These are phyloP conservation scores for Fusarium mangiferae DNA, from an alignment of 2,329 filamentous ascomycete genomes.

Conservation along the genomic window DNA sequence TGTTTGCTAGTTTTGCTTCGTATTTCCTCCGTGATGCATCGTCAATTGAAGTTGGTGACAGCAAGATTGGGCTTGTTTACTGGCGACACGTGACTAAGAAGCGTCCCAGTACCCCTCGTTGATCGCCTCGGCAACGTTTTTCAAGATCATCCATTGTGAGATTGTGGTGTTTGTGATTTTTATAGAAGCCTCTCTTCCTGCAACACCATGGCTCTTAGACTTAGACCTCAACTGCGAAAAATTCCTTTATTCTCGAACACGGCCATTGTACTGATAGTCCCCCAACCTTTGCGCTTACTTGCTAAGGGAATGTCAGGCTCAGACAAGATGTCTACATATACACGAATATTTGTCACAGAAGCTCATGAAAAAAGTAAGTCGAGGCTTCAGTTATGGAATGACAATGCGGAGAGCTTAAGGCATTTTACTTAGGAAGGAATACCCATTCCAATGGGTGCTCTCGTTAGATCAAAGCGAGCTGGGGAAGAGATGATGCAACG, in stretches of 20 bases:
- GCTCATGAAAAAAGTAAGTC: neutral
- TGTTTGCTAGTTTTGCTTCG: neutral
- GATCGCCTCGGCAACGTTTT: neutral
- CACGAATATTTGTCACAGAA: slow-evolving; percentile 24
- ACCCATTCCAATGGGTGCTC: slow-evolving; percentile 25
- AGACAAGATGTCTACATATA: slow-evolving; percentile 13
- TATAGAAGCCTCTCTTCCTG: neutral
- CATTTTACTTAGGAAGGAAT: slow-evolving; percentile 39
- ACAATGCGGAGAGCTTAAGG: neutral
- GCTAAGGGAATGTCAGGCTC: neutral
- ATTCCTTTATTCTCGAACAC: neutral
- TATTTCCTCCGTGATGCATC: too few relatives aligned
- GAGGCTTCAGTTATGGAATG: rapidly evolving
- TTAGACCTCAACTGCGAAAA: too few relatives aligned
- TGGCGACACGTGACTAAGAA: neutral
- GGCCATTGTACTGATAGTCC: neutral
- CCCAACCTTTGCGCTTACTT: neutral
- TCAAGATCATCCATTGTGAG: neutral
- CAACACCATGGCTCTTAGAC: neutral
- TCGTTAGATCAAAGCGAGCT: neutral
- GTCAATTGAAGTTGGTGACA: neutral
- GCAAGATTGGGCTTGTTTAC: neutral
- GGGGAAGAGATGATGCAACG: neutral
- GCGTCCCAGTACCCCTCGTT: neutral
- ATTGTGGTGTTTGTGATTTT: neutral